Base-by-base conservation (phyloP, 768 basidiomycete genomes). In the Lentinula guzmanii region DNA sequence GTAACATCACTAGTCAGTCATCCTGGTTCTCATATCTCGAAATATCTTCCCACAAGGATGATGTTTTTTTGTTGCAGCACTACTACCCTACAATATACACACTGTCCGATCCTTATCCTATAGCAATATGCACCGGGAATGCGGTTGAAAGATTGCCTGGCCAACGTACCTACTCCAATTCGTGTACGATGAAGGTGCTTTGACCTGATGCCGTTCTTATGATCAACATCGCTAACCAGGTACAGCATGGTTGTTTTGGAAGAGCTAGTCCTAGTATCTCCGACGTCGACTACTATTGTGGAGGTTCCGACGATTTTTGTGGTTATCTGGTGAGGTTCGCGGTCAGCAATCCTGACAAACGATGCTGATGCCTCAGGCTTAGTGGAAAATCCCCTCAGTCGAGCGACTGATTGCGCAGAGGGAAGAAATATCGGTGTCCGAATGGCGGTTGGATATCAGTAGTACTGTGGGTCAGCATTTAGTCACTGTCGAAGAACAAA, bases 261-360 rank as follows among this genome's bases (percentile, higher is more conserved):
- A 82, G 84, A 2, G 79, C 80, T 1, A 81, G 80, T 4, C 66
- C 80, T 33, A 76, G 80, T 52, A 72, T 66, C 24, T 88, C 89
- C 59, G 70, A 77, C 34, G 88, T 89, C 60, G 70, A 78, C 28
- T 83, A 87, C 66, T 93, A 87, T 67, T 80, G 80, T 39, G 82
- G 82, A n/a, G 92, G 92, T 15, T 92, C 90, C 10, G 92, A 94
- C 68, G 90, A 93, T 70, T 93, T 93, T 68, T 78, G 85, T 41
- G 83, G 79, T 18, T 93, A 93, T 65, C 69, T 91, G 55, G 55
- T 56, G 28, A 56, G 28, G 15, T 5, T 35, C 9, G 5, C 11
- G 18, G 35, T 13, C 34, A 31, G 18, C 6, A 15, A 43, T 31
- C 13, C 4, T 28, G 31, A 31, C 21, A 24, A 24, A 16, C 21